Evolutionary conservation across 2,329 filamentous ascomycete species (phyloP).

Genomic region (Shiraia bambusicola): DNA sequence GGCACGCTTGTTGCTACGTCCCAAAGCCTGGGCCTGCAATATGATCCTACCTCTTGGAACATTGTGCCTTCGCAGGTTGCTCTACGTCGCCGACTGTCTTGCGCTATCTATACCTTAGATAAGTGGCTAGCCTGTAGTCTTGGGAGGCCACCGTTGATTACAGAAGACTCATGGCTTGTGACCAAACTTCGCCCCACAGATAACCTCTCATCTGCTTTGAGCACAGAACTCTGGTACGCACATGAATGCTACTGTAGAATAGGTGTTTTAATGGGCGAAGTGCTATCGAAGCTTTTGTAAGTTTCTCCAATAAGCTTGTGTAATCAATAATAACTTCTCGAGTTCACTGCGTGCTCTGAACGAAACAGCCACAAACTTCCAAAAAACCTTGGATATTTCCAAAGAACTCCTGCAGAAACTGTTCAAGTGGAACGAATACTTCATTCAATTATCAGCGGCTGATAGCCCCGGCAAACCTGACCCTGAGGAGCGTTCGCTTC

Average conservation of each 20-base stretch:
- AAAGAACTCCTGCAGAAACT: constrained; percentile 2
- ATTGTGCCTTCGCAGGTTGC: constrained; percentile 10
- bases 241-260: constrained; percentile 1
- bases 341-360: constrained; percentile 7
- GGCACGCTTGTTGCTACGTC: constrained; percentile 7
- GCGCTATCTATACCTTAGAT: constrained; percentile 4
- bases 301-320: neutral
- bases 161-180: constrained; percentile 9
- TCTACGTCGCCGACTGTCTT: constrained; percentile 10
- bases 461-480: neutral
- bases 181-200: constrained; percentile 4
- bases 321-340: neutral
- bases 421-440: neutral
- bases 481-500: neutral
- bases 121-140: constrained; percentile 12
- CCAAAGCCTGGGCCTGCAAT: constrained; percentile 11
- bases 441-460: neutral
- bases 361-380: neutral
- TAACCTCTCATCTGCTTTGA: constrained; percentile 1
- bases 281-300: constrained; percentile 7
- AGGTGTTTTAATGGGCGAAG: constrained; percentile 2
- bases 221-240: constrained; percentile 1
- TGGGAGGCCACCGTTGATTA: constrained; percentile 10
- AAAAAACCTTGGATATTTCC: constrained; percentile 1
- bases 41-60: constrained; percentile 9